Evolutionary conservation across 768 basidiomycete genomes (phyloP), one percentile per base, ranked within the genome.

Genomic region (Lentinula sp.): DNA sequence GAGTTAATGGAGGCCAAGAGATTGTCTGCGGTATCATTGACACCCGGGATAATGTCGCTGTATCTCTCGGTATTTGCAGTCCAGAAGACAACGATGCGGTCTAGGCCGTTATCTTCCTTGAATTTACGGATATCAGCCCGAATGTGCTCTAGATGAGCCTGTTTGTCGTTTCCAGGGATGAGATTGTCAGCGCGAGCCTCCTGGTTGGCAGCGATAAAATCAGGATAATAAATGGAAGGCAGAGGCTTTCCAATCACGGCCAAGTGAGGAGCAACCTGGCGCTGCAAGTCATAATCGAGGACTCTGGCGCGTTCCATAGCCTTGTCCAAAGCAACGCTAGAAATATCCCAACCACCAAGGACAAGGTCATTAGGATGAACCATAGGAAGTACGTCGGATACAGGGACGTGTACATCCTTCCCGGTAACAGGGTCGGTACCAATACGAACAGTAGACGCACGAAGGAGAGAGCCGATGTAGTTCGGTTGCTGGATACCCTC

Each of bases 31-130:
- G 94, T 95, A 71, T 99, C 95, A 74, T 98, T 98, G 61, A 98
- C 85, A 46, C 96, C 97, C 11, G 90, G 82, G 72, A 98, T 87
- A 74, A 99, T 87, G 64, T 94, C 93, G 66, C 90, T 88, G 84
- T 95, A 99, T 61, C 96, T 90, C 80, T 98, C 97, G 16, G 96
- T 99, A 78, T 99, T 98, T 67, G 93, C 95, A 15, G 96, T 98
- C 96, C 96, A 98, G 80, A 98, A 95, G 64, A 98, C 89, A 68
- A 99, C 75, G 63, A 93, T 85, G 61, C 89, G 89, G 73, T 95
- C 95, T 51, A 98, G 85, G 18, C 75, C 79, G 71, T 98, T 85
- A 63, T 85, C 77, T 57, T 76, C 69, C 80, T 98, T 98, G 84
- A 98, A 98, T 59, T 85, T 82, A 68, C 93, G 91, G 71, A 98